Conservation (phyloP, 257 asterid species). For the Nicotiana sylvestris region DNA sequence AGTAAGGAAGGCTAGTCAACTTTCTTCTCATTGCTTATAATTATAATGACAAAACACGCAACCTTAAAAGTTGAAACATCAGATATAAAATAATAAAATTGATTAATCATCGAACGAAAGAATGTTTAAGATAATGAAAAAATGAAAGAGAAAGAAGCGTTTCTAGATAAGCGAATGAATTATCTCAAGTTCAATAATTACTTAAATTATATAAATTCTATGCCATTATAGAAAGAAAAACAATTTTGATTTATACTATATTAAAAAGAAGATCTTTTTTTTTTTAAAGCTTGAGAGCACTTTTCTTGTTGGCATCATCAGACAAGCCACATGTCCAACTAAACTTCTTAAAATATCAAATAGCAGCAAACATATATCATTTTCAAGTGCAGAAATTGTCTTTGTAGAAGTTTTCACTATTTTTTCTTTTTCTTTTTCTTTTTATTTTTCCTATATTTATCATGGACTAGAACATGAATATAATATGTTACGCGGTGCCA, state of each 20-base stretch:
- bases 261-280: background rate
- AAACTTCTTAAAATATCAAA: background rate
- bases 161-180: background rate
- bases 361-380: background rate
- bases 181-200: background rate
- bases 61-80: background rate
- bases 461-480: background rate
- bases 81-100: background rate
- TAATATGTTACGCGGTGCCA: background rate
- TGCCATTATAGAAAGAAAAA: background rate
- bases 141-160: background rate
- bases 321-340: background rate
- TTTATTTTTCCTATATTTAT: background rate
- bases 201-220: background rate
- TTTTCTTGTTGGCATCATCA: background rate
- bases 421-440: background rate
- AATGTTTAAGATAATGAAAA: background rate
- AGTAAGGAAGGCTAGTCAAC: background rate
- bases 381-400: background rate
- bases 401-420: background rate
- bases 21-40: background rate
- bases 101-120: background rate
- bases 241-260: background rate
- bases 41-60: background rate
- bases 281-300: background rate